Base-by-base conservation (phyloP, 331 rosid genomes). In the Dryas integrifolia region DNA sequence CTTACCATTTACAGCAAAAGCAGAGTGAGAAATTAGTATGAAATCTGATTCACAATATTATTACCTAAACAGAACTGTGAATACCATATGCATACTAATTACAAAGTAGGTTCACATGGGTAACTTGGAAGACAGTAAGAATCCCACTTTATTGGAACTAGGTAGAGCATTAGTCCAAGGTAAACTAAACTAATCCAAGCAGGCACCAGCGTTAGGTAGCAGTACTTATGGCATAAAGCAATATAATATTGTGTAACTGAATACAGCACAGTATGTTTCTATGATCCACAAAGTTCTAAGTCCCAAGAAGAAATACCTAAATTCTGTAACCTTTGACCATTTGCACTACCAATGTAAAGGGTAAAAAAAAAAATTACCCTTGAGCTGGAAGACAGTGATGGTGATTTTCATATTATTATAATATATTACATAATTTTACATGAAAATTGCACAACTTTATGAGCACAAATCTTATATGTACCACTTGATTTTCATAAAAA, bases 351-450 rank as follows among this genome's bases (percentile, higher is more conserved):
- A 79, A 79, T 48, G 72, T 12, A 18, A 68, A 62, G 7, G 35
- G 44, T 44, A 38, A 68, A 69, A 21, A 38, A 69, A 21, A 30
- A 38, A 48, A 59, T 7, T 24, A 38, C 69, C 50, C 52, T 16
- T 79, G 58, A 60, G 60, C 67, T 74, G 72, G 62, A 74, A 52
- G 64, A 44, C 76, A 56, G 26, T 39, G 63, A n/a, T 50, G 15
- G 41, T 45, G 57, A 43, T 24, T 5, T 5, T 18, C 0, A 38
- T 49, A 14, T 45, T 46, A 57, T 76, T 46, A 58, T 18, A 13
- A 13, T 3, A 69, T 9, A 56, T 18, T 26, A 18, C 9, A 2
- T 8, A 35, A 49, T 7, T 13, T 8, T 66, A 47, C n/a, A 49
- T 7, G n/a, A 26, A 48, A 43, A 67, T 47, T 24, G 40, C 21